These are phyloP conservation scores for Pisolithus sp. DNA, from an alignment of 768 basidiomycete genomes.

Conservation along the genomic window DNA sequence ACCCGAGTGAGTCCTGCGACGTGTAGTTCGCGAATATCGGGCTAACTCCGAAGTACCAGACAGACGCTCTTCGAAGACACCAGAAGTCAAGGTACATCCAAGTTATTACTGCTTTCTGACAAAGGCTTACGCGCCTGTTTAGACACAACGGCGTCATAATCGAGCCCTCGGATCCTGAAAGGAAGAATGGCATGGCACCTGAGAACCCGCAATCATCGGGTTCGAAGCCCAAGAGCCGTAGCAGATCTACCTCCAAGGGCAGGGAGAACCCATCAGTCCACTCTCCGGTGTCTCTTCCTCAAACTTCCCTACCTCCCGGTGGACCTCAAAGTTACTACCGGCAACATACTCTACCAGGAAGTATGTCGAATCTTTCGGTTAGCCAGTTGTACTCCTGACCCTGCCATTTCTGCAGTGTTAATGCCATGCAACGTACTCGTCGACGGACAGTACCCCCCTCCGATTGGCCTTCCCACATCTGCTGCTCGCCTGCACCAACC, in stretches of 20 bases:
- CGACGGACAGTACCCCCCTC: conserved; percentile 37
- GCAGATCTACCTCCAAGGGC: conserved; percentile 39
- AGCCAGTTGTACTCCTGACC: neutral
- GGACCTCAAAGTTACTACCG: conserved; percentile 60
- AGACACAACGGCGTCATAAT: conserved; percentile 64
- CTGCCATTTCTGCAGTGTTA: conserved; percentile 30
- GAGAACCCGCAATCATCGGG: conserved; percentile 30
- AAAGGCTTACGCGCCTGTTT: conserved; percentile 3
- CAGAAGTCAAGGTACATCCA: conserved; percentile 65
- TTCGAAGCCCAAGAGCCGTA: conserved; percentile 46
- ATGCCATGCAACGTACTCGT: conserved; percentile 36
- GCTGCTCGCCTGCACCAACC: conserved; percentile 40
- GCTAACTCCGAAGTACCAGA: conserved; percentile 35
- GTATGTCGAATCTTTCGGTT: conserved; percentile 13
- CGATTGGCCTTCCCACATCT: conserved; percentile 46
- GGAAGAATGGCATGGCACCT: conserved; percentile 13
- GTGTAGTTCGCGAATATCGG: conserved; percentile 9
- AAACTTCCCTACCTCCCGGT: conserved; percentile 23
- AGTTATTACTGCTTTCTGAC: neutral
- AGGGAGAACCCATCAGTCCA: conserved; percentile 20
- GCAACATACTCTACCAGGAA: conserved; percentile 51
- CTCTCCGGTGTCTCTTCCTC: conserved; percentile 31
- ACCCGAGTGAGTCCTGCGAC: conserved; percentile 52
- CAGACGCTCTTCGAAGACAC: conserved; percentile 76
- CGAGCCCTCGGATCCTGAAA: conserved; percentile 36